Evolutionary conservation across 2,329 filamentous ascomycete species (phyloP), one percentile per base, ranked within the genome.

Genomic region (Paracorniculantispora psalliotae): DNA sequence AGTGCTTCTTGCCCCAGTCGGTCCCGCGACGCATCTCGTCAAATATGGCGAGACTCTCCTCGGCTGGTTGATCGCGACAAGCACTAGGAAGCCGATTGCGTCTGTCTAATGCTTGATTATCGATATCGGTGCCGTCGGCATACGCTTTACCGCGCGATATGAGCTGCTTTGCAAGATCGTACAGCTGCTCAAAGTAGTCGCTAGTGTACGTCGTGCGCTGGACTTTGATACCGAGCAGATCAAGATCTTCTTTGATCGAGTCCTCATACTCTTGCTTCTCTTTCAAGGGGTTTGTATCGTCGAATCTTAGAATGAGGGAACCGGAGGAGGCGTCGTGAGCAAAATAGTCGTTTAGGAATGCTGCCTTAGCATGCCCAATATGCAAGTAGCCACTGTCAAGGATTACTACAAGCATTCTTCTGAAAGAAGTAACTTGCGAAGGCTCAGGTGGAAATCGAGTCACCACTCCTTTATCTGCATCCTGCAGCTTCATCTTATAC

Each of bases 161-260:
- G 71, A 97, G 86, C 68, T 82, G 66, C 96, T 79, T 70, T 88
- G 91, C 71, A 89, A 88, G 47, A 4, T 96, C 87, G 75, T 96
- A 96, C 15, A 99, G 83, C 72, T 92, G 83, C 68, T 97, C 85
- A 73, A 99, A 97, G 80, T 96, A 96, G 78, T 99, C 92, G 67
- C 90, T 96, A 2, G 94, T 97, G 78, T 93, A 96, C 19, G 90
- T 91, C 61, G 10, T 37, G 12, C 33, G 33, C 12, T 37, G 33
- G 12, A 12, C 33, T 72, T 87, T 87, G 72, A 97, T 88, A 9
- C 90, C 92, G 79, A 96, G 89, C 46, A 96, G 80, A 37, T 84
- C 84, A 53, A 96, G 81, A 72, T 97, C 92, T 75, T 96, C 87
- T 43, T 94, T 78, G 61, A 96, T 96, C 4, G 90, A 82, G 74